Evolutionary conservation across 1,139 yeast genomes (phyloP), one percentile per base, ranked within the genome.

Genomic region (Yamadazyma buinensis): DNA sequence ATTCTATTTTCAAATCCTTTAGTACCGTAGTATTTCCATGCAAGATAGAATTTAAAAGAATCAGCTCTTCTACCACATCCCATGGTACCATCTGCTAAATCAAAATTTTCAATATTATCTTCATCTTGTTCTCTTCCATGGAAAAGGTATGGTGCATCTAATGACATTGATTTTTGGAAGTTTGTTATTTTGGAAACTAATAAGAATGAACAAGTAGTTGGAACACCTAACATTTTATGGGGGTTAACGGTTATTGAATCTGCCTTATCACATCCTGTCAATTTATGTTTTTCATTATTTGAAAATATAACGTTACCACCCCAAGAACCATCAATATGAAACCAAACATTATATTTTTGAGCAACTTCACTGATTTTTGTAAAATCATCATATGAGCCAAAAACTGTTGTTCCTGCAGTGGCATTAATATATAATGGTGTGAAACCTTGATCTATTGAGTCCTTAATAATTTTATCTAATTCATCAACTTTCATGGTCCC

Each of bases 41-140:
- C 79, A 55, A 86, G 57, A 55, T 83, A 85, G 49, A 86, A 69
- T 58, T 86, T 86, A 54, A 86, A 64, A 1, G 94, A 76, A 55
- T 86, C 95, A 0, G 94, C 80, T 36, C 95, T 70, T 47, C 95
- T 75, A 6, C 95, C 95, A 55, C 95, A 86, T 7, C 95, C 95
- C 94, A 86, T 82, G 6, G 95, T 86, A 8, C 95, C 95, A 52
- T 85, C 94, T 1, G 94, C 95, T 40, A 86, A 69, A 48, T 86
- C 95, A 51, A 67, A 84, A 54, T 79, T 78, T 42, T 80, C 86
- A 10, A 60, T 69, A n/a, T n/a, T n/a, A n/a, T n/a, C n/a, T 14
- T 62, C 70, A 28, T 59, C 67, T 9, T 64, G 68, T 25, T 68
- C 68, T n/a, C 66, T 51, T 24, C 77, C 77, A 51, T 86, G 95